Evolutionary conservation across 140 eudicot genomes (phyloP).

Genomic region (Stevia rebaudiana): DNA sequence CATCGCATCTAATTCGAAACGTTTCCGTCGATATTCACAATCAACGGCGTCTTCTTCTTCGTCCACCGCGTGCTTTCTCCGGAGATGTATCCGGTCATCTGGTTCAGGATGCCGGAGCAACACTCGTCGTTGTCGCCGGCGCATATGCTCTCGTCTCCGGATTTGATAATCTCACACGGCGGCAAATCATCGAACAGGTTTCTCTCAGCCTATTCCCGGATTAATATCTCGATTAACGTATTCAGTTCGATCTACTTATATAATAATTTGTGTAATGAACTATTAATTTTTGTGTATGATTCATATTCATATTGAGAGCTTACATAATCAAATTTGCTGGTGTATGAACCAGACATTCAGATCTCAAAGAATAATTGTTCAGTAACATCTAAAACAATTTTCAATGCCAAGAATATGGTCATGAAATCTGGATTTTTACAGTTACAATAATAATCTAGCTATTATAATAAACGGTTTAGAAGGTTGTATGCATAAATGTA

Average conservation of each 20-base stretch:
- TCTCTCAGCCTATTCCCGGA: not conserved
- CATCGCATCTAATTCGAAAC: not conserved
- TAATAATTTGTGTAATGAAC: too few species aligned
- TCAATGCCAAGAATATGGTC: not conserved
- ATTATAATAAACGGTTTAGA: not conserved
- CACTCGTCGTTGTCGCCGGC: conserved; percentile 51
- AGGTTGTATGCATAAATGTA: not conserved
- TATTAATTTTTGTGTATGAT: too few species aligned
- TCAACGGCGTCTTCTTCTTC: conserved; percentile 23
- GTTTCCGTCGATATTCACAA: conserved; percentile 3
- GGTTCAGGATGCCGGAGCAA: conserved; percentile 67
- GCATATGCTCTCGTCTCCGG: conserved; percentile 65
- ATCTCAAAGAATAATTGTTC: too few species aligned
- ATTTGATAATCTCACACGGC: conserved; percentile 61
- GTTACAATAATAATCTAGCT: not conserved
- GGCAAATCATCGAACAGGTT: conserved; percentile 70
- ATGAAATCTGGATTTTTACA: not conserved
- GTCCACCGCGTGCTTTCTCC: conserved; percentile 20
- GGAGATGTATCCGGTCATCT: conserved; percentile 20
- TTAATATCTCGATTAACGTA: not conserved
- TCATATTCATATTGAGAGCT: not conserved
- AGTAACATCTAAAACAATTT: not conserved
- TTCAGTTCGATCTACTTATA: not conserved
- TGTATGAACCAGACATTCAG: not conserved
- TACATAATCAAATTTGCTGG: not conserved